phyloP scores from a whole-genome alignment of 768 basidiomycete genomes.

The Candolleomyces aberdarensis region DNA sequence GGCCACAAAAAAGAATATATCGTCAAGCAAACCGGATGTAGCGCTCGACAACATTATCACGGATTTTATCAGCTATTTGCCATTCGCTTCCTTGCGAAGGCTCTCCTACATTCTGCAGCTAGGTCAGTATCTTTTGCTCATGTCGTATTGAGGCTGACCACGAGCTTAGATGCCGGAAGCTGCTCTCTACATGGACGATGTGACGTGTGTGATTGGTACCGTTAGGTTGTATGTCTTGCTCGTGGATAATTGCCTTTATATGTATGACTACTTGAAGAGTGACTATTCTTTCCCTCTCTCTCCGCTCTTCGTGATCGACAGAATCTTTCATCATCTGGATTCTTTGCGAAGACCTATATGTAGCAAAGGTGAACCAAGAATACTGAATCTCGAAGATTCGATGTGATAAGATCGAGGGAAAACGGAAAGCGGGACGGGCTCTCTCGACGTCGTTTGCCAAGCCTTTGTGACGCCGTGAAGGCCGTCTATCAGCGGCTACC shows the following conservation, averaged over 20 bases:
- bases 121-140: neutral
- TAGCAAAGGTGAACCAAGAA: too few species aligned
- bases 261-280: neutral
- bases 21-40: constrained; percentile 2
- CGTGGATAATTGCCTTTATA: neutral
- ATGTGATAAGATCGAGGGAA: neutral
- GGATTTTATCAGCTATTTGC: neutral
- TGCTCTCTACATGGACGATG: neutral
- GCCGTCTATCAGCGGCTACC: neutral
- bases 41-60: neutral
- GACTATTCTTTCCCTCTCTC: neutral
- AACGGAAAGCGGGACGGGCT: neutral
- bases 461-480: neutral
- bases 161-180: neutral
- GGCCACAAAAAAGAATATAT: neutral
- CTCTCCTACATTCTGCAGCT: neutral
- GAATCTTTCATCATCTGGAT: too few species aligned
- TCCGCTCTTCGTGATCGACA: neutral
- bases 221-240: neutral
- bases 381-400: neutral
- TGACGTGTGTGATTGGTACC: neutral
- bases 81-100: neutral
- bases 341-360: too few species aligned
- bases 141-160: neutral
- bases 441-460: neutral